These are phyloP conservation scores for Astrephomene gubernaculifera DNA, from an alignment of 139 green algal species.

Conservation along the genomic window DNA sequence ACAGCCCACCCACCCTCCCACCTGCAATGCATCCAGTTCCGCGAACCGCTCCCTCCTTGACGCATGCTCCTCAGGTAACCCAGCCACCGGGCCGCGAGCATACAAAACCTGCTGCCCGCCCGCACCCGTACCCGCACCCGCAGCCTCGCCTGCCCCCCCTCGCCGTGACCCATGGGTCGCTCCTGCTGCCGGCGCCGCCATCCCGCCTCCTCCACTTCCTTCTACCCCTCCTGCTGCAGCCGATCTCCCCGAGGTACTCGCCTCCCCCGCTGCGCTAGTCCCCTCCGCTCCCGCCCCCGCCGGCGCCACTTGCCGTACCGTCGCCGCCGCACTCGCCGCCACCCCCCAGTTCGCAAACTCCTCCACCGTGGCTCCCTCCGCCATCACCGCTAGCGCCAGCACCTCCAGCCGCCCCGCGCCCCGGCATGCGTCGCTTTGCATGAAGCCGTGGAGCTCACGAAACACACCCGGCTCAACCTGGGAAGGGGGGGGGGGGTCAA, in stretches of 20 bases:
- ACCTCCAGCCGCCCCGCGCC: conserved; percentile 88
- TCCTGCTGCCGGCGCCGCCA: neutral
- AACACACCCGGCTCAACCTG: conserved; percentile 93
- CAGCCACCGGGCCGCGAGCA: conserved; percentile 66
- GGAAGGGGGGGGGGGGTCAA: too few species aligned
- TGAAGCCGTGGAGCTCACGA: conserved; percentile 81
- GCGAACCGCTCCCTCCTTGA: conserved; percentile 84
- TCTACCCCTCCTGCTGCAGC: neutral
- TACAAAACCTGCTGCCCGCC: conserved; percentile 69
- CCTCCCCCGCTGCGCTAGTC: neutral
- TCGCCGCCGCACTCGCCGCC: neutral
- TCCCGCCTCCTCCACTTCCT: neutral
- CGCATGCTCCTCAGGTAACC: conserved; percentile 81
- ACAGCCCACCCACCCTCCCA: conserved; percentile 49
- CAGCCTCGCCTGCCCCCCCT: neutral
- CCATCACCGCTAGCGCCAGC: conserved; percentile 78
- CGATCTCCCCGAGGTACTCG: neutral
- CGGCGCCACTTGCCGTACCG: neutral
- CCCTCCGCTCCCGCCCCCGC: neutral
- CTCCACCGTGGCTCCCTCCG: conserved; percentile 46
- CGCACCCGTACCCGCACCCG: neutral
- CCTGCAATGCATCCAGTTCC: conserved; percentile 88
- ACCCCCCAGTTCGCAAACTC: conserved; percentile 49
- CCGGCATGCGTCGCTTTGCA: conserved; percentile 69
- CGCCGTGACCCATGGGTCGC: neutral